Conservation (phyloP, 306 rosid species). For the Ormosia semicastrata region DNA sequence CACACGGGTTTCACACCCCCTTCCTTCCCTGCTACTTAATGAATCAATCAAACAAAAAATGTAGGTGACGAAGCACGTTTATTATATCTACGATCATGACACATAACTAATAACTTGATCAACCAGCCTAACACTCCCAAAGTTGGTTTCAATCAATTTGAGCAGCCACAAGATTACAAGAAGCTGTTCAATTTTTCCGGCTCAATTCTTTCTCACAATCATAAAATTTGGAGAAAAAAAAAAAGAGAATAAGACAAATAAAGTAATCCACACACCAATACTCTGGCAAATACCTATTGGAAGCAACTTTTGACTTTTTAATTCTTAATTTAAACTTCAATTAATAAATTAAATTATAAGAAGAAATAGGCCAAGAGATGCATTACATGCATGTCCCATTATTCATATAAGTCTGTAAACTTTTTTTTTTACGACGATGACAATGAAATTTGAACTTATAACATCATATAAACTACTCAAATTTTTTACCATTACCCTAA, state of each 20-base stretch:
- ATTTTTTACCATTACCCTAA: no score
- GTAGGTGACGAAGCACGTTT: not conserved
- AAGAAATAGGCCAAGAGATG: no score
- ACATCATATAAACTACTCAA: no score
- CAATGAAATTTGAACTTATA: no score
- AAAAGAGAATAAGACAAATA: not conserved
- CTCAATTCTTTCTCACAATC: not conserved
- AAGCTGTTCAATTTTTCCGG: constrained; percentile 11
- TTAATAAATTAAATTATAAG: no score
- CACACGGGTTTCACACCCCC: no score
- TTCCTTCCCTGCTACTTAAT: not conserved
- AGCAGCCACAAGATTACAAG: constrained; percentile 16
- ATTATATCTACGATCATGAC: not conserved
- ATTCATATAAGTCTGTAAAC: not conserved
- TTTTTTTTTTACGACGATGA: no score
- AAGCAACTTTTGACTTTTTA: not conserved
- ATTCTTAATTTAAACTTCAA: not conserved
- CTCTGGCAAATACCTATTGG: not conserved
- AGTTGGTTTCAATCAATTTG: not conserved
- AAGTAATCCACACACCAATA: not conserved
- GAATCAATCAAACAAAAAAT: not conserved
- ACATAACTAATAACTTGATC: not conserved
- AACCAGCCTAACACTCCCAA: not conserved
- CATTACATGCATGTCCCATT: no score
- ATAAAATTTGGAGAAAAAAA: not conserved